These are phyloP conservation scores for Clathrospora elynae DNA, from an alignment of 2,329 filamentous ascomycete genomes.

Conservation along the genomic window DNA sequence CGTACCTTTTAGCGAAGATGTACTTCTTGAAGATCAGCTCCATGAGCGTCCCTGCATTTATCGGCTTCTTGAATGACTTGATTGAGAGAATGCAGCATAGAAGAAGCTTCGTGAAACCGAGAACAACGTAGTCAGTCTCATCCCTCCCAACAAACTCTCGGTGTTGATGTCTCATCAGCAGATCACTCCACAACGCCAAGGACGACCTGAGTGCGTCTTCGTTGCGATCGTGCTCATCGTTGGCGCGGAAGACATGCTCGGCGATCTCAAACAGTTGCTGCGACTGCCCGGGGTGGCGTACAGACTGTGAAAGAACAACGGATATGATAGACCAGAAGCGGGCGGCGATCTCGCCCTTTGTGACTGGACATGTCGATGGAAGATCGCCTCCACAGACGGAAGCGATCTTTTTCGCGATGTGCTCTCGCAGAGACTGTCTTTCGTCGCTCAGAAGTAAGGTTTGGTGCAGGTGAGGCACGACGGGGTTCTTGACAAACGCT, in stretches of 20 bases:
- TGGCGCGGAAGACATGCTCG: slow-evolving; percentile 42
- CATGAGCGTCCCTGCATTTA: slow-evolving; percentile 39
- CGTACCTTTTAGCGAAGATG: slow-evolving; percentile 39
- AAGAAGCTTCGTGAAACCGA: slow-evolving; percentile 51
- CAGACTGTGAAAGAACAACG: slow-evolving; percentile 35
- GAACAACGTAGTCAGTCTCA: slow-evolving; percentile 43
- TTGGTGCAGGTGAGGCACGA: slow-evolving; percentile 35
- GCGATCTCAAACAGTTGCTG: slow-evolving; percentile 46
- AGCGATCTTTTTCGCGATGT: slow-evolving; percentile 37
- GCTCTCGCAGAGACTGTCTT: slow-evolving; percentile 31
- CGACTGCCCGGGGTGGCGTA: slow-evolving; percentile 31
- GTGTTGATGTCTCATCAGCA: slow-evolving; percentile 43
- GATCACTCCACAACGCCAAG: slow-evolving; percentile 39
- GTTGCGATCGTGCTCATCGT: slow-evolving; percentile 42
- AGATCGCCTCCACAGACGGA: slow-evolving; percentile 45
- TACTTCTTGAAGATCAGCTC: slow-evolving; percentile 44
- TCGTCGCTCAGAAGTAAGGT: slow-evolving; percentile 37
- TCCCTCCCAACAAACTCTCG: slow-evolving; percentile 45
- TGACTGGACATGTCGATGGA: slow-evolving; percentile 40
- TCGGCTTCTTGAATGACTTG: slow-evolving; percentile 48
- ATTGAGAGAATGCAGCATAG: slow-evolving; percentile 45
- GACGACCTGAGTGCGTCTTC: slow-evolving; percentile 38
- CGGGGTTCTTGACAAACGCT: slow-evolving; percentile 34
- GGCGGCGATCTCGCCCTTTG: slow-evolving; percentile 34
- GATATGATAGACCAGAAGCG: slow-evolving; percentile 46